phyloP scores from a whole-genome alignment of 192 early-diverging fungal genomes.

The Coemansia furcata region DNA sequence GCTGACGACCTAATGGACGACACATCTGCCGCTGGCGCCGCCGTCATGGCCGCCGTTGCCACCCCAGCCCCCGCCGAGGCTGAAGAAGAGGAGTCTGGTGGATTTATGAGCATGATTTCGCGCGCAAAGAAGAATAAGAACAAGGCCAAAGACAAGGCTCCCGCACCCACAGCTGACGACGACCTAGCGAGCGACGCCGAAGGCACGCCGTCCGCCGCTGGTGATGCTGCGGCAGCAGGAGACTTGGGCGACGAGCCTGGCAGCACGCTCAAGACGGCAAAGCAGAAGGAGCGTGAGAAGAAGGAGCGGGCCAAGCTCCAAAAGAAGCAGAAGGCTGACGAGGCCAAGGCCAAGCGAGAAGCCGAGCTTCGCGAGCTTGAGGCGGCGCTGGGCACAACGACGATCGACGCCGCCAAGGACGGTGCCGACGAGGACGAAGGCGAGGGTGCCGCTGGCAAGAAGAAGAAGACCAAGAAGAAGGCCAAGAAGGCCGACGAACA shows the following conservation, averaged over 20 bases:
- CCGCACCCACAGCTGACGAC: background rate
- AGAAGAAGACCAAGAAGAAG: conserved; percentile 59
- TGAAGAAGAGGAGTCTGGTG: conserved; percentile 4
- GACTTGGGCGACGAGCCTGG: conserved; percentile 52
- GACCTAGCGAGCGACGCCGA: background rate
- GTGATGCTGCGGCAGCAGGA: conserved; percentile 10
- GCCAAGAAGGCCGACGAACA: conserved; percentile 55
- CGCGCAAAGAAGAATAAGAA: conserved; percentile 35
- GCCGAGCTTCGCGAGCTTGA: conserved; percentile 30
- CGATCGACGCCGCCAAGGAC: conserved; percentile 17
- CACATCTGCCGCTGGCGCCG: conserved; percentile 6
- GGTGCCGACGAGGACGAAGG: conserved; percentile 11
- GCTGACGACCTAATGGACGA: conserved; percentile 28
- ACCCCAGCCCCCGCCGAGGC: conserved; percentile 24
- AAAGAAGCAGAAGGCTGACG: conserved; percentile 47
- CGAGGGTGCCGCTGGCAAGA: conserved; percentile 26
- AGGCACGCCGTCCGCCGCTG: conserved; percentile 7
- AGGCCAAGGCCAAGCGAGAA: conserved; percentile 47
- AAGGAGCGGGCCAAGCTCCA: conserved; percentile 47
- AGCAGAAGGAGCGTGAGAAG: conserved; percentile 56
- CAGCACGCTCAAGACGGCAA: conserved; percentile 54
- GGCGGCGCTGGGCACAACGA: conserved; percentile 18
- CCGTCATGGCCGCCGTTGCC: conserved; percentile 1
- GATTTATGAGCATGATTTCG: conserved; percentile 18
- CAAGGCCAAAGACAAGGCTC: conserved; percentile 13